Conservation (phyloP, 2,329 filamentous ascomycete species). For the Penicillium sclerotiorum region DNA sequence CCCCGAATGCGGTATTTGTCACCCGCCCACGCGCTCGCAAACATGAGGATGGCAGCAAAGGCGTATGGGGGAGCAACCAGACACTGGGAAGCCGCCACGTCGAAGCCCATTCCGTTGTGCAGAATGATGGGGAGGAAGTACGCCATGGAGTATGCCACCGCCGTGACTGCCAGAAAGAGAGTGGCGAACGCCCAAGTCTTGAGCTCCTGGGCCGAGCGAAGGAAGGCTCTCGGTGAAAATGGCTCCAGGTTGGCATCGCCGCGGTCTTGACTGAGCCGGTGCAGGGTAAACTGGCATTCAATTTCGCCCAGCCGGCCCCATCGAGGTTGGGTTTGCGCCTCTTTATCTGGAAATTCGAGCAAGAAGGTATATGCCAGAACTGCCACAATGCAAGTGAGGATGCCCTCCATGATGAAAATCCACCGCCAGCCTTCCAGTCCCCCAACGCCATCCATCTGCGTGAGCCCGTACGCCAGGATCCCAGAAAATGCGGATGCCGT, state of each 20-base stretch:
- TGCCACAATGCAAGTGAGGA: no score
- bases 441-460: slow-evolving; percentile 46
- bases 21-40: slow-evolving; percentile 60
- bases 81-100: slow-evolving; percentile 65
- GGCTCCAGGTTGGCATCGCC: no score
- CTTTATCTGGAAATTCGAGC: no score
- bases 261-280: no score
- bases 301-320: no score
- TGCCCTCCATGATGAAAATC: slow-evolving; percentile 60
- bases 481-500: slow-evolving; percentile 53
- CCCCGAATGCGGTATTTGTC: slow-evolving; percentile 69
- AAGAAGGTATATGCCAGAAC: no score
- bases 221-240: no score
- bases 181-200: no score
- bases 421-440: slow-evolving; percentile 54
- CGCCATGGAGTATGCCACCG: slow-evolving; percentile 74
- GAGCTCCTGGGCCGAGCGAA: no score
- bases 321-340: no score
- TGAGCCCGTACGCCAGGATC: slow-evolving; percentile 48
- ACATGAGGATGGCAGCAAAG: slow-evolving; percentile 67
- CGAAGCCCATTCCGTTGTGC: slow-evolving; percentile 63
- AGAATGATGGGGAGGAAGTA: slow-evolving; percentile 82
- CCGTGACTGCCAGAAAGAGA: no score
- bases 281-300: no score
- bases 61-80: slow-evolving; percentile 71